phyloP scores from a whole-genome alignment of 140 eudicot genomes.

The Bidens hawaiensis region DNA sequence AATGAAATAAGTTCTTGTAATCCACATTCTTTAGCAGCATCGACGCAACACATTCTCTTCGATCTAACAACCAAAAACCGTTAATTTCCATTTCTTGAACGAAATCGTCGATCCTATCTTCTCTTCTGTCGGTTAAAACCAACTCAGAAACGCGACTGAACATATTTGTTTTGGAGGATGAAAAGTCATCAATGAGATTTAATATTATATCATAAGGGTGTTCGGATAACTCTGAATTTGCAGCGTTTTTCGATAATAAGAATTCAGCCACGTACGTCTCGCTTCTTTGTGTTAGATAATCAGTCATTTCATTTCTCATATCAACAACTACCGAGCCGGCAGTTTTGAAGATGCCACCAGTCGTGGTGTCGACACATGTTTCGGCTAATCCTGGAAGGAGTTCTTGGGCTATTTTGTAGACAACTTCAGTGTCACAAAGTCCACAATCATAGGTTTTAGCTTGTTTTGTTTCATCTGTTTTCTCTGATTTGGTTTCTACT shows the following conservation, averaged over 20 bases:
- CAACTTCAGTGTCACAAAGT: conserved; percentile 65
- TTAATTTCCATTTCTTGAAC: conserved; percentile 82
- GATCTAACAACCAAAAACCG: conserved; percentile 77
- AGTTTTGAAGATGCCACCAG: conserved; percentile 67
- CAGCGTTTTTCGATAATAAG: conserved; percentile 47
- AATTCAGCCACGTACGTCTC: conserved; percentile 83
- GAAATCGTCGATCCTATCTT: conserved; percentile 77
- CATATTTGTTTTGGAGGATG: conserved; percentile 52
- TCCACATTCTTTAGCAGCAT: conserved; percentile 67
- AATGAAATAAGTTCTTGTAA: conserved; percentile 60
- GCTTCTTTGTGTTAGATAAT: no score
- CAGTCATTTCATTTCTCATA: conserved; percentile 74
- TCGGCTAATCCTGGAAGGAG: conserved; percentile 85
- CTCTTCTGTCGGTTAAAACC: conserved; percentile 75
- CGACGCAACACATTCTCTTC: conserved; percentile 63
- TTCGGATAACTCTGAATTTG: conserved; percentile 40
- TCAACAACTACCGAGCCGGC: conserved; percentile 78
- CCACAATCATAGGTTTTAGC: conserved; percentile 54
- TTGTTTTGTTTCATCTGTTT: conserved; percentile 37
- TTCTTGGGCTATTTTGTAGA: conserved; percentile 70
- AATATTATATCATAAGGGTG: conserved; percentile 71
- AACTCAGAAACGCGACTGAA: conserved; percentile 76
- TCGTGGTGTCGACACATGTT: conserved; percentile 83
- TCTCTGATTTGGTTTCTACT: conserved; percentile 43
- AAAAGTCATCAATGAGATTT: conserved; percentile 62